These are phyloP conservation scores for Amanita rubescens DNA, from an alignment of 768 basidiomycete species.

Conservation along the genomic window DNA sequence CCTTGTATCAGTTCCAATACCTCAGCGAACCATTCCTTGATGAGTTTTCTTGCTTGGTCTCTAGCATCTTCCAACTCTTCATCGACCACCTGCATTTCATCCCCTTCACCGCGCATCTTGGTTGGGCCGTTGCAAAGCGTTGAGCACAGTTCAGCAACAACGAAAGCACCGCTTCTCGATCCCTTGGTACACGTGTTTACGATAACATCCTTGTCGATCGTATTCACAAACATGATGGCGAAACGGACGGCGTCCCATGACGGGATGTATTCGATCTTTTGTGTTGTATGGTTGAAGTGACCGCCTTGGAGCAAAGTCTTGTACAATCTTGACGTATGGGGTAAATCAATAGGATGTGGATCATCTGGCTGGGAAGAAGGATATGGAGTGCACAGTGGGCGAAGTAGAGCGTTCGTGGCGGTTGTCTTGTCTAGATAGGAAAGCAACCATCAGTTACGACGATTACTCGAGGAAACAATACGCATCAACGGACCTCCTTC, in stretches of 20 bases:
- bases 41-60: conserved; percentile 27
- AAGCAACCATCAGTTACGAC: background rate
- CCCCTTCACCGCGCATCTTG: background rate
- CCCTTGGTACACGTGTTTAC: conserved; percentile 50
- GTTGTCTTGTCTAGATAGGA: conserved; percentile 54
- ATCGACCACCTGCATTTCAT: background rate
- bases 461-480: background rate
- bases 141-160: conserved; percentile 67
- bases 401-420: conserved; percentile 47
- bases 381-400: background rate
- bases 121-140: conserved; percentile 34
- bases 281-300: conserved; percentile 65
- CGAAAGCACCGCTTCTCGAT: conserved; percentile 59
- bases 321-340: conserved; percentile 78
- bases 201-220: conserved; percentile 44
- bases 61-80: conserved; percentile 24
- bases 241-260: conserved; percentile 54
- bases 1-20: conserved; percentile 40
- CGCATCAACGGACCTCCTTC: conserved; percentile 74
- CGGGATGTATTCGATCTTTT: conserved; percentile 39
- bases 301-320: conserved; percentile 89
- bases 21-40: conserved; percentile 54
- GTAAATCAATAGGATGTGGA: conserved; percentile 71
- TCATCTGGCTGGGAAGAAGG: conserved; percentile 8
- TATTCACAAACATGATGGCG: conserved; percentile 47